Conservation (phyloP, 352 stramenopile species). For the Pseudoperonospora humuli region DNA sequence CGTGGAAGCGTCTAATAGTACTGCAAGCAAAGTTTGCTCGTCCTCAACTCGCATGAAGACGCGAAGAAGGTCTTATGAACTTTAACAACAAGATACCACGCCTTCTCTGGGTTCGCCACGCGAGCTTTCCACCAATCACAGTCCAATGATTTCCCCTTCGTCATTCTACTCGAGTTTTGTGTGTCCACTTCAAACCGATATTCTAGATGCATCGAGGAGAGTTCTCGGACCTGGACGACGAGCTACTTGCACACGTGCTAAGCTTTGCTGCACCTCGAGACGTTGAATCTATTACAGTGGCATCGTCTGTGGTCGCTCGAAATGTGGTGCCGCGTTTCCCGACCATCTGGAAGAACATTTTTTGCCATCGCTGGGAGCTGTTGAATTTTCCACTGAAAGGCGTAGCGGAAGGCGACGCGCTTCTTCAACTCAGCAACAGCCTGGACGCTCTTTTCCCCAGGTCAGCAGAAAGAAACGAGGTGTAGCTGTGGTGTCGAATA, state of each 20-base stretch:
- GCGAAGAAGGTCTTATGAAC: no score
- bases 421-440: constrained; percentile 31
- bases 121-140: no score
- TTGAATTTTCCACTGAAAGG: constrained; percentile 50
- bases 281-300: constrained; percentile 48
- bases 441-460: constrained; percentile 39
- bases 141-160: no score
- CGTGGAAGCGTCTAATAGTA: no score
- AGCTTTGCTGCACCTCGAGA: constrained; percentile 35
- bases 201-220: no score
- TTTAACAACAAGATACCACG: no score
- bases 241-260: constrained; percentile 43
- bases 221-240: constrained; percentile 35
- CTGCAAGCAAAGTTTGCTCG: no score
- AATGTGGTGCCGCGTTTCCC: constrained; percentile 47
- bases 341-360: constrained; percentile 50
- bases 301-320: constrained; percentile 31
- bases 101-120: no score
- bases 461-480: constrained; percentile 8
- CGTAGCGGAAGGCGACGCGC: constrained; percentile 6
- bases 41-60: no score
- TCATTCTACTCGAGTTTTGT: no score
- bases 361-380: constrained; percentile 44
- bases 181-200: no score
- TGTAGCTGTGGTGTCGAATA: background rate